Evolutionary conservation across 331 rosid species (phyloP), one percentile per base, ranked within the genome.

Genomic region (Malus hybrid): DNA sequence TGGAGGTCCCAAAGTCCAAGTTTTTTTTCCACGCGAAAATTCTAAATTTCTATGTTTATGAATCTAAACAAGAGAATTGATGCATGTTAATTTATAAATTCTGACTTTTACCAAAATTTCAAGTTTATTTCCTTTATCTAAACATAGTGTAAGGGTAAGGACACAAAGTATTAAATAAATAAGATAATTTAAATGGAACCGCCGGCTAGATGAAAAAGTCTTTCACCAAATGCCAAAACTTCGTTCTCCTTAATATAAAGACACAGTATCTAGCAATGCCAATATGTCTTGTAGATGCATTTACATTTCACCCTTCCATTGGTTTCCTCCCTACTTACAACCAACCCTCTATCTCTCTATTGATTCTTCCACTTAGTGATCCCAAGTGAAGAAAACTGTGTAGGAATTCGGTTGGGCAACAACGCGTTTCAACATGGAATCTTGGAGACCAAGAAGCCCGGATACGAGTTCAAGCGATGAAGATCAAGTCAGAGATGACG

Each of bases 401-500:
- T 18, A 54, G 20, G 59, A 54, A 54, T 54, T 54, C 2, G 20
- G 22, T 54, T 54, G 59, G 11, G 22, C 22, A 54, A 54, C 11
- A 54, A 54, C 20, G 59, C 10, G 22, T 54, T 54, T 54, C 19
- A 10, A 36, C 42, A 86, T 77, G 85, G 81, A 79, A 39, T 72
- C 86, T 46, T 79, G 78, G 64, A 84, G 77, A 31, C 83, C 66
- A 77, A 79, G 60, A 54, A 82, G 75, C 77, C 80, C 79, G 0
- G 80, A 82, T 5, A 20, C 52, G 4, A 85, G 57, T 31, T 81
- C 83, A 11, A 80, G 86, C 44, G 86, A 82, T 14, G 86, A 82
- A 71, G 84, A 83, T 22, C 79, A 67, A 20, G 73, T 24, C 46
- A 65, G 54, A 13, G 76, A 74, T 6, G 78, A 44, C 50, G 5